phyloP scores from a whole-genome alignment of 352 stramenopile species.

The Phytophthora tentaculata region DNA sequence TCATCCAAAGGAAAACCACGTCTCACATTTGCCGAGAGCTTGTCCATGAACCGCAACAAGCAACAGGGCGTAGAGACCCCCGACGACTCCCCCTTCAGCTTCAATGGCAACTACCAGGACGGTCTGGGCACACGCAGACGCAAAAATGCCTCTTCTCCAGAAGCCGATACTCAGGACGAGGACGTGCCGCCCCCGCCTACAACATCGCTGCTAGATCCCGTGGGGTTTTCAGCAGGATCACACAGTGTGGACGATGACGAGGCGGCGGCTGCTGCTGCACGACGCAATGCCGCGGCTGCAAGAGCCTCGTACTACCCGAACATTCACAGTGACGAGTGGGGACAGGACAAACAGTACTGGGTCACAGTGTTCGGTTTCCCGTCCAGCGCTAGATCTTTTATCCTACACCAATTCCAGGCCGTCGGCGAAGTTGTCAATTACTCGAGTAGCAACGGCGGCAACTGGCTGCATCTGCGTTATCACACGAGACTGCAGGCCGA shows the following conservation, averaged over 20 bases:
- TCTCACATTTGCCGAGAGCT: slow-evolving; percentile 70
- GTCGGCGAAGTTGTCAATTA: slow-evolving; percentile 80
- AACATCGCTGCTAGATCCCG: slow-evolving; percentile 56
- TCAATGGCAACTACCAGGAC: slow-evolving; percentile 50
- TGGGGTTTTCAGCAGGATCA: slow-evolving; percentile 44
- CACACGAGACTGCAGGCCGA: slow-evolving; percentile 81
- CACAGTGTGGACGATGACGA: slow-evolving; percentile 39
- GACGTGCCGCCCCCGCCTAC: slow-evolving; percentile 67
- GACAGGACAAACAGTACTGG: slow-evolving; percentile 85
- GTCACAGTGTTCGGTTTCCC: slow-evolving; percentile 85
- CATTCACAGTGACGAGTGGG: slow-evolving; percentile 75
- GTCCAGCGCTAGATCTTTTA: slow-evolving; percentile 60
- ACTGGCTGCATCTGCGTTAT: slow-evolving; percentile 86
- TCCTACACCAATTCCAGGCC: slow-evolving; percentile 80
- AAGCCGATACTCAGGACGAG: slow-evolving; percentile 48
- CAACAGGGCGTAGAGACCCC: slow-evolving; percentile 41
- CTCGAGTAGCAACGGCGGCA: slow-evolving; percentile 60
- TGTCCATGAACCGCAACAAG: slow-evolving; percentile 69
- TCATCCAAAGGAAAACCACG: slow-evolving; percentile 43
- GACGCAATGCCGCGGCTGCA: slow-evolving; percentile 25
- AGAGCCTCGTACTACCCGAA: slow-evolving; percentile 51
- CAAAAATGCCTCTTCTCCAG: slow-evolving; percentile 39
- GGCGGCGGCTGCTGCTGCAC: slow-evolving; percentile 23
- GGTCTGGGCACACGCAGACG: slow-evolving; percentile 55
- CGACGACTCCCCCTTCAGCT: slow-evolving; percentile 73